phyloP scores from a whole-genome alignment of 108 stramenopile genomes.

The Nitzschia sp. region DNA sequence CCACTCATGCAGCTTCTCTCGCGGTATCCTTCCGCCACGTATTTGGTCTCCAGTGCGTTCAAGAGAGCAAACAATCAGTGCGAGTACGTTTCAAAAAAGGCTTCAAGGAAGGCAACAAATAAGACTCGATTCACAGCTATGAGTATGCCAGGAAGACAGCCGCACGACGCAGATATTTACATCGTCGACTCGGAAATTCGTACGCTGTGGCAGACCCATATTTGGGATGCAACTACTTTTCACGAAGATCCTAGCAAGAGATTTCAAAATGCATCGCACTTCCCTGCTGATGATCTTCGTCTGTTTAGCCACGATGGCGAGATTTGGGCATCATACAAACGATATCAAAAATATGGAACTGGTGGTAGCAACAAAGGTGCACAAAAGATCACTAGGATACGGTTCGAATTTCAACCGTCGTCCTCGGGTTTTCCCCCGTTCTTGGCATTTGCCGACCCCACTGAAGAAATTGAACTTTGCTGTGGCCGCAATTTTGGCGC shows the following conservation, averaged over 20 bases:
- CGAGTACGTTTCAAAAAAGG: constrained; percentile 8
- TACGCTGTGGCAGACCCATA: constrained; percentile 45
- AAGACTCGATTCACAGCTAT: constrained; percentile 18
- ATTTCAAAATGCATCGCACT: not conserved
- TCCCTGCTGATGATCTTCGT: constrained; percentile 50
- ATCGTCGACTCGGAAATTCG: constrained; percentile 39
- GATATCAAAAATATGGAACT: not conserved
- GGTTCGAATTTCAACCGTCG: not conserved
- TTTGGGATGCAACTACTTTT: not conserved
- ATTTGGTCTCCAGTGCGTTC: constrained; percentile 29
- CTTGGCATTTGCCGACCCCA: constrained; percentile 28
- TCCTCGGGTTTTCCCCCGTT: constrained; percentile 3
- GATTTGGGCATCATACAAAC: constrained; percentile 59
- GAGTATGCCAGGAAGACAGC: constrained; percentile 11
- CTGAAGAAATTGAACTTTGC: constrained; percentile 39
- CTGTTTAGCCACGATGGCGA: constrained; percentile 55
- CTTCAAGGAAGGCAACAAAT: constrained; percentile 7
- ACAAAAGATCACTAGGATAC: not conserved
- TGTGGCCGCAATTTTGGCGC: constrained; percentile 81
- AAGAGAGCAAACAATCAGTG: constrained; percentile 69
- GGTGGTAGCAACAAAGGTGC: no score
- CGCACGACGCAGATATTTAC: constrained; percentile 43
- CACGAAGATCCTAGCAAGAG: not conserved
- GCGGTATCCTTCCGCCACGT: not conserved
- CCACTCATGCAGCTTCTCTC: not conserved